phyloP scores from a whole-genome alignment of 345 rosid species.

The Linum usitatissimum region DNA sequence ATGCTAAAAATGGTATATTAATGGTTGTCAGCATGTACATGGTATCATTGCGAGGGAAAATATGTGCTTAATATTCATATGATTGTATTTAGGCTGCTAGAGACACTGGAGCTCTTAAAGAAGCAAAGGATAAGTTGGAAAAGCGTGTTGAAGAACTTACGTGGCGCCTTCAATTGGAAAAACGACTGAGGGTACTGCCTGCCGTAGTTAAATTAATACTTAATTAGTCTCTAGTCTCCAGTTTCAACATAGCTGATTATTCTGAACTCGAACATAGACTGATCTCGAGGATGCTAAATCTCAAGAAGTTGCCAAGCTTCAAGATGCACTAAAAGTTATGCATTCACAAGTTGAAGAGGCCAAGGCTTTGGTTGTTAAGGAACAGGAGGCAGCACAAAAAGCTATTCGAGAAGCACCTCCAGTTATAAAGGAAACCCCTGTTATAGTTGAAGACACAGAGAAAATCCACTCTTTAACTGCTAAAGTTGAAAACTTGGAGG shows the following conservation, averaged over 20 bases:
- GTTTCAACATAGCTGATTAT: neutral
- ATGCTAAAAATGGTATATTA: slow-evolving; percentile 28
- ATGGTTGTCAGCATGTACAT: neutral
- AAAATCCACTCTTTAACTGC: slow-evolving; percentile 39
- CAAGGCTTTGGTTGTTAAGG: slow-evolving; percentile 38
- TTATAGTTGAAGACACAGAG: slow-evolving; percentile 54
- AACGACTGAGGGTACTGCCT: slow-evolving; percentile 44
- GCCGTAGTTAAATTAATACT: neutral
- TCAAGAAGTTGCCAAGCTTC: slow-evolving; percentile 43
- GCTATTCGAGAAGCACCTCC: slow-evolving; percentile 52
- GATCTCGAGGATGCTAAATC: slow-evolving; percentile 59
- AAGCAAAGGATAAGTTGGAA: slow-evolving; percentile 69
- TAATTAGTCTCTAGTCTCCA: neutral
- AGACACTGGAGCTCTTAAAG: slow-evolving; percentile 69
- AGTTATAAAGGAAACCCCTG: slow-evolving; percentile 46
- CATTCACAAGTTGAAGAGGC: slow-evolving; percentile 44
- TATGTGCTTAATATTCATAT: slow-evolving; percentile 5
- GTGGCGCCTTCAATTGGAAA: slow-evolving; percentile 64
- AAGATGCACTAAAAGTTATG: slow-evolving; percentile 42
- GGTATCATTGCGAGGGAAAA: neutral
- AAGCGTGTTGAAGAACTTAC: slow-evolving; percentile 65
- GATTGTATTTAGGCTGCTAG: slow-evolving; percentile 41
- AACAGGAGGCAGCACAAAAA: slow-evolving; percentile 42
- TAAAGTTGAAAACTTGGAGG: slow-evolving; percentile 50
- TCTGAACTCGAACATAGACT: slow-evolving; percentile 22